A percentile compares a stretch with the other conserved stretches of the same genome.
Conservation (phyloP, 78 protist species). For the Dictyostelium discoideum region DNA sequence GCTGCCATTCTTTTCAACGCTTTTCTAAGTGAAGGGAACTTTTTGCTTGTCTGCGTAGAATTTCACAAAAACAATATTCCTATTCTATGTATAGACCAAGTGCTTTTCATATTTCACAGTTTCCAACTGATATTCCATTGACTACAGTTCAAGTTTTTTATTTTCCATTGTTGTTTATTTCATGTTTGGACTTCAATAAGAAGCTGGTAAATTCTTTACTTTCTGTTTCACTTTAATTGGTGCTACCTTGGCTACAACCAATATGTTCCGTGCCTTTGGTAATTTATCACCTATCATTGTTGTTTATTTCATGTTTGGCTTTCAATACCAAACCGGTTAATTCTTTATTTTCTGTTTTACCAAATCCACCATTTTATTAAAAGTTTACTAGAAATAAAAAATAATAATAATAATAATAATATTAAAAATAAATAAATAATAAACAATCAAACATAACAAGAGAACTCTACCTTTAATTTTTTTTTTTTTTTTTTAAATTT, state of each 20-base stretch:
- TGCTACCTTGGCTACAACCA: slow-evolving; percentile 42
- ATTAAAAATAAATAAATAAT: too few species aligned
- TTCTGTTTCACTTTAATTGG: slow-evolving; percentile 55
- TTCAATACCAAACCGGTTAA: too few species aligned
- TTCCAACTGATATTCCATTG: slow-evolving; percentile 61
- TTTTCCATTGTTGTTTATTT: slow-evolving; percentile 47
- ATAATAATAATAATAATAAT: too few species aligned
- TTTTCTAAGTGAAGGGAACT: slow-evolving; percentile 57
- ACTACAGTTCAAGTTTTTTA: slow-evolving; percentile 40
- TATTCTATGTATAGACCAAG: slow-evolving; percentile 72
- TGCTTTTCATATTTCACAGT: slow-evolving; percentile 75
- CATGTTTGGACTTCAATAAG: slow-evolving; percentile 65
- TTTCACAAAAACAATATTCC: slow-evolving; percentile 57
- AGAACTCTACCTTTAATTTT: too few species aligned
- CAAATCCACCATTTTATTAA: too few species aligned
- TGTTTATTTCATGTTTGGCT: too few species aligned
- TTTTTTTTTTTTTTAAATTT: too few species aligned
- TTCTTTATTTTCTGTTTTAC: too few species aligned
- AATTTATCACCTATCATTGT: slow-evolving; percentile 51
- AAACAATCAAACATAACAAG: too few species aligned
- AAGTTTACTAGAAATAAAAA: too few species aligned
- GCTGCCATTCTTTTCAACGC: slow-evolving; percentile 54
- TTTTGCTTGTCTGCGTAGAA: slow-evolving; percentile 62
- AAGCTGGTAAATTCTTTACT: slow-evolving; percentile 61
- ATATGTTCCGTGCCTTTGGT: slow-evolving; percentile 62